Conservation (phyloP, 192 early-diverging fungal species). For the Funneliformis mosseae region DNA sequence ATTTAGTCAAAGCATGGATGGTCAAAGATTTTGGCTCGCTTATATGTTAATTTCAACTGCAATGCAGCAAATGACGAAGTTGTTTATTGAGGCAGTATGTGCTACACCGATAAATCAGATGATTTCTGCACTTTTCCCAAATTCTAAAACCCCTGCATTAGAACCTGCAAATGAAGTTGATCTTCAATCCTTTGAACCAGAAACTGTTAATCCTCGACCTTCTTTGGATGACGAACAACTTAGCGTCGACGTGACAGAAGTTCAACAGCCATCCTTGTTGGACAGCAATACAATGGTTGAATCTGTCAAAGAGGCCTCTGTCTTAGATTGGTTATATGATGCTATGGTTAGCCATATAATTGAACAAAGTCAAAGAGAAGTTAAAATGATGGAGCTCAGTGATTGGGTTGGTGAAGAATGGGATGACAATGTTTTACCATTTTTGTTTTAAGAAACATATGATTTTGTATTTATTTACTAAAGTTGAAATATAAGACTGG, state of each 20-base stretch:
- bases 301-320: conserved; percentile 29
- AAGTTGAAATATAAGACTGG: not conserved
- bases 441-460: conserved; percentile 10
- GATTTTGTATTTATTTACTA: not conserved
- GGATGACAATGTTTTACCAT: conserved; percentile 34
- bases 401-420: conserved; percentile 34
- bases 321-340: conserved; percentile 34
- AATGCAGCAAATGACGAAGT: not conserved
- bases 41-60: conserved; percentile 1
- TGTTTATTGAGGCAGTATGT: conserved; percentile 29
- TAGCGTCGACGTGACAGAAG: not conserved
- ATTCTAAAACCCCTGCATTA: not conserved
- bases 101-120: conserved; percentile 16
- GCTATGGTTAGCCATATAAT: conserved; percentile 26
- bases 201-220: not conserved
- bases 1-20: not conserved
- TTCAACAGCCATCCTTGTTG: not conserved
- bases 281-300: conserved; percentile 20
- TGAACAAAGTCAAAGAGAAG: conserved; percentile 30
- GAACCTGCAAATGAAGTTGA: not conserved
- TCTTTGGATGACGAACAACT: not conserved
- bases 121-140: conserved; percentile 13
- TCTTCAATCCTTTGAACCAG: not conserved
- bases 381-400: conserved; percentile 22
- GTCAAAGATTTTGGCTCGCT: conserved; percentile 10